A percentile compares a stretch with the other conserved stretches of the same genome.
These are phyloP conservation scores for Gossypium lobatum DNA, from an alignment of 441 rosid species.

Conservation along the genomic window DNA sequence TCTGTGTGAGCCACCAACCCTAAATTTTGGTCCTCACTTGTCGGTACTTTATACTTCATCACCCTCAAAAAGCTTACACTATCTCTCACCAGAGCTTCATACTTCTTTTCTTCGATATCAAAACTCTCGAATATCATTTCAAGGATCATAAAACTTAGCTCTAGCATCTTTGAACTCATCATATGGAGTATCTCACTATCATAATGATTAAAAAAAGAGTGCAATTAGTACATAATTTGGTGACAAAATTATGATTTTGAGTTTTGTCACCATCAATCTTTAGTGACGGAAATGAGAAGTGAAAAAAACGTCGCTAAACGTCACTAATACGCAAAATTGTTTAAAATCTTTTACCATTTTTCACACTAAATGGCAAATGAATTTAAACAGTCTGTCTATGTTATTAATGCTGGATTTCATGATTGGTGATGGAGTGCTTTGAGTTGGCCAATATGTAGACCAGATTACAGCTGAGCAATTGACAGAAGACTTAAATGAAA, in stretches of 20 bases:
- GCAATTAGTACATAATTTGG: too few relatives aligned
- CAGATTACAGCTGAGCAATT: neutral
- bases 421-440: neutral
- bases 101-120: slow-evolving; percentile 23
- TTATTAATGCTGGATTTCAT: neutral
- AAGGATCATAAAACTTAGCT: slow-evolving; percentile 25
- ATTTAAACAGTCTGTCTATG: neutral
- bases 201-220: neutral
- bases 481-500: slow-evolving; percentile 4
- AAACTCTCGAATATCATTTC: slow-evolving; percentile 40
- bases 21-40: neutral
- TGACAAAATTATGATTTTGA: too few relatives aligned
- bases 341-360: too few relatives aligned
- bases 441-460: neutral
- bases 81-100: slow-evolving; percentile 21
- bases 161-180: slow-evolving; percentile 34
- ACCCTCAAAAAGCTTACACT: slow-evolving; percentile 16
- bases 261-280: too few relatives aligned
- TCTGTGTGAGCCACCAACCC: slow-evolving; percentile 21
- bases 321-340: neutral
- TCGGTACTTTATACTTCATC: slow-evolving; percentile 24
- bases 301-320: neutral
- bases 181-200: slow-evolving; percentile 25
- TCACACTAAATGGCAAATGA: neutral
- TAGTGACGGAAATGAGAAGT: too few relatives aligned